Evolutionary conservation across 805 yeast genomes (phyloP).

Genomic region (Schwanniomyces vanrijiae): DNA sequence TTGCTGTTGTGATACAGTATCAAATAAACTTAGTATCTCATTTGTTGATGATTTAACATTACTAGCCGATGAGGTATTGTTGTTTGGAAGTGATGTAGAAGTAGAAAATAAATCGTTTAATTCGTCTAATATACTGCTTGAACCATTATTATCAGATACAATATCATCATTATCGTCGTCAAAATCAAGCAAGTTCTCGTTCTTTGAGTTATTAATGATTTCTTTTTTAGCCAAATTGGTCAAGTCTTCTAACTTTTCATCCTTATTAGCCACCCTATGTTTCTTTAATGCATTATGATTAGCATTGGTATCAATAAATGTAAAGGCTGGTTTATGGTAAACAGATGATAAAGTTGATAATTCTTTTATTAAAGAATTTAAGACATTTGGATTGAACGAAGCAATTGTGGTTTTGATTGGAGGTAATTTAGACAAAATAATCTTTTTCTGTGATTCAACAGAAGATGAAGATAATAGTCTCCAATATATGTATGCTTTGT

Average conservation of each 20-base stretch:
- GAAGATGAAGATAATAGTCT: conserved; percentile 59
- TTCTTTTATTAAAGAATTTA: conserved; percentile 70
- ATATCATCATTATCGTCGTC: conserved; percentile 57
- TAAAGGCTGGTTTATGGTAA: conserved; percentile 77
- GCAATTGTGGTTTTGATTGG: conserved; percentile 72
- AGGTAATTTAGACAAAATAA: conserved; percentile 66
- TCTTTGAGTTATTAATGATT: conserved; percentile 59
- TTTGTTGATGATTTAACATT: conserved; percentile 18
- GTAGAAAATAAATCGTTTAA: conserved; percentile 68
- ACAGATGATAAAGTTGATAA: conserved; percentile 85
- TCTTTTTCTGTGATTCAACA: conserved; percentile 44
- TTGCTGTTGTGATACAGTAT: conserved; percentile 9
- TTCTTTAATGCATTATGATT: conserved; percentile 28
- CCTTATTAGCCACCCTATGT: conserved; percentile 11
- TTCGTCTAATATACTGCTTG: conserved; percentile 59
- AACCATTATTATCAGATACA: conserved; percentile 14
- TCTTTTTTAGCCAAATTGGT: conserved; percentile 76
- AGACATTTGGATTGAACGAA: conserved; percentile 62
- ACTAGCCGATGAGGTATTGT: conserved; percentile 11
- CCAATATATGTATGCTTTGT: conserved; percentile 80
- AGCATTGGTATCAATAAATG: conserved; percentile 49
- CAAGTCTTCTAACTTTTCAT: conserved; percentile 66
- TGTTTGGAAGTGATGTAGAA: conserved; percentile 21
- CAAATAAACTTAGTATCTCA: conserved; percentile 51
- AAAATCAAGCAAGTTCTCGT: conserved; percentile 82